Base-by-base conservation (phyloP, 371 early-diverging fungal species). In the Apophysomyces ossiformis region DNA sequence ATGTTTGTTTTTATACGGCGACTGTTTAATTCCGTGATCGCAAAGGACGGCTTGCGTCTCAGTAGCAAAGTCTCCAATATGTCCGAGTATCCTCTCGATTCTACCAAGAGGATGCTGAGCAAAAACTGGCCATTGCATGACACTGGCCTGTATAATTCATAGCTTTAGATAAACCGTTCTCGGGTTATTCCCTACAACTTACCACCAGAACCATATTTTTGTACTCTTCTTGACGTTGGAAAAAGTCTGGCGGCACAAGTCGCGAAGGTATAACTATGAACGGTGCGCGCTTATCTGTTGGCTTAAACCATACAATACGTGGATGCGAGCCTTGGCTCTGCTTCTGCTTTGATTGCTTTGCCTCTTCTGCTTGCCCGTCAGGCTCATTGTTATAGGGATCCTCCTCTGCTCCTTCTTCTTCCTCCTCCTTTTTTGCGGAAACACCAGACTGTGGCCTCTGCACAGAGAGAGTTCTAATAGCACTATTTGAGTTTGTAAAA, bases 231-330 rank as follows among this genome's bases (percentile, higher is more conserved):
- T 86, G 87, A 35, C 85, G 73, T 21, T 85, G 73, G 2, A 88
- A 65, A 62, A 89, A 82, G 45, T 89, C 86, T 0, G 37, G 54
- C 4, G 90, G 87, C 0, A 85, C 87, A 9, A 89, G 70, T 41
- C 79, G 81, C 18, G 75, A 68, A 2, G 87, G 85, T 21, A 95
- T 85, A 26, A 21, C 21, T 18, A 50, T 11, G 21, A 50, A 21
- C n/a, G 54, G 54, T 7, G 54, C 21, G 21, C 91, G 85, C 58
- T 84, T 82, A 71, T 93, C 93, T 5, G 81, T 84, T 8, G 94
- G 93, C 70, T 84, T 86, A 78, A 94, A 93, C 92, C 93, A 93
- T 13, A 87, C 84, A 75, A 66, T 2, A 73, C 71, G 41, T 41
- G 41, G 11, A 41, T 41, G 5, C 13, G 41, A 11, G 41, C n/a